Conservation (phyloP, 2,329 filamentous ascomycete species). For the Talaromyces sp. region DNA sequence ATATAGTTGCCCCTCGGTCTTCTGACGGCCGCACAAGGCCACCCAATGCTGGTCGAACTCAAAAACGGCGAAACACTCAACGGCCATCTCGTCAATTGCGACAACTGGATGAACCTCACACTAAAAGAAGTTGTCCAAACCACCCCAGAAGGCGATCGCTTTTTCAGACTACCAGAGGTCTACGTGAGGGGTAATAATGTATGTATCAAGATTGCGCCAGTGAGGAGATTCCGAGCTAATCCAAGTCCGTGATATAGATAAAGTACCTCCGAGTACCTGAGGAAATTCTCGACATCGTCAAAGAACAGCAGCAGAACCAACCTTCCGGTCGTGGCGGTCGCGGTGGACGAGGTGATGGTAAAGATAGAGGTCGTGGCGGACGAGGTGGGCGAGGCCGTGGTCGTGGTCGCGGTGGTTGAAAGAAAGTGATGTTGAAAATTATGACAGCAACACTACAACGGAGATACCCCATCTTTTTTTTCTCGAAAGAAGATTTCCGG, state of each 20-base stretch:
- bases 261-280: conserved; percentile 96
- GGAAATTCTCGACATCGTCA: conserved; percentile 91
- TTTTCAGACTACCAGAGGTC: conserved; percentile 85
- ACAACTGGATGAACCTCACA: conserved; percentile 99
- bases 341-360: conserved; percentile 35
- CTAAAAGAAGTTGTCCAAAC: conserved; percentile 97
- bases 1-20: conserved; percentile 67
- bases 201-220: conserved; percentile 35
- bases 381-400: conserved; percentile 45
- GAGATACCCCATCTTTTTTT: conserved; percentile 31
- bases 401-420: conserved; percentile 39
- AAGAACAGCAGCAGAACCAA: conserved; percentile 75
- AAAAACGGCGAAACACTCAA: conserved; percentile 98
- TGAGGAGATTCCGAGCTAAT: conserved; percentile 5
- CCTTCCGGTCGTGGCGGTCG: conserved; percentile 42
- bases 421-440: conserved; percentile 17
- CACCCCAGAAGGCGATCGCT: conserved; percentile 89
- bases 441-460: conserved; percentile 12
- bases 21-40: conserved; percentile 91
- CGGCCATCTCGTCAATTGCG: conserved; percentile 91
- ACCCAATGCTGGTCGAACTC: conserved; percentile 95
- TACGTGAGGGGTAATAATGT: conserved; percentile 98
- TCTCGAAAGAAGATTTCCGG: conserved; percentile 27
- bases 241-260: conserved; percentile 59
- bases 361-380: conserved; percentile 41